Evolutionary conservation across 768 basidiomycete genomes (phyloP).

Genomic region (Amanita jacksonii): DNA sequence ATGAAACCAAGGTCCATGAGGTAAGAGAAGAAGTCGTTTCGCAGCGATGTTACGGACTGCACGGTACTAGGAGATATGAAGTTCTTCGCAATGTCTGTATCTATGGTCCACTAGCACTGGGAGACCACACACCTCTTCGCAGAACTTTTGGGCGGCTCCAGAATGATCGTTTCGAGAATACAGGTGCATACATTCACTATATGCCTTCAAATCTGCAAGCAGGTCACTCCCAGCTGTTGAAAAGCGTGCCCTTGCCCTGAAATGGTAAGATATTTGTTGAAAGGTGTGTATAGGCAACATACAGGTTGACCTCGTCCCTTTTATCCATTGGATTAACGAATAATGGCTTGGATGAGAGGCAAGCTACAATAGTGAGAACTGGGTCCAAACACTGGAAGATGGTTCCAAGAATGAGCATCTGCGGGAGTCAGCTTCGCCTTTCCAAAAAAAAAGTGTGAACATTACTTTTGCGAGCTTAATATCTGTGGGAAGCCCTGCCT

Average conservation of each 20-base stretch:
- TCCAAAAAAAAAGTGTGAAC: conserved; percentile 1
- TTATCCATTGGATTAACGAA: conserved; percentile 78
- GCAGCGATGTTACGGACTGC: conserved; percentile 70
- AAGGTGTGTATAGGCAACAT: conserved; percentile 13
- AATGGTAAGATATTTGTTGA: neutral
- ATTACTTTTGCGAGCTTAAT: conserved; percentile 74
- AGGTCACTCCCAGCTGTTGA: conserved; percentile 70
- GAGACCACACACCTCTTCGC: conserved; percentile 46
- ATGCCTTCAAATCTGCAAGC: conserved; percentile 73
- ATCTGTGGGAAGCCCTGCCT: conserved; percentile 85
- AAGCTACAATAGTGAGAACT: conserved; percentile 71
- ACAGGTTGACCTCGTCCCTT: conserved; percentile 73
- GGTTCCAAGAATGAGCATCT: conserved; percentile 84
- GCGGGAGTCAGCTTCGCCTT: neutral
- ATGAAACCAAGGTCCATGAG: conserved; percentile 67
- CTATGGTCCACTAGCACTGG: neutral
- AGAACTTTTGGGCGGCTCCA: conserved; percentile 44
- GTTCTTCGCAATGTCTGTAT: conserved; percentile 37
- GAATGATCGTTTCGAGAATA: conserved; percentile 41
- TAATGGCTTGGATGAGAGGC: conserved; percentile 80
- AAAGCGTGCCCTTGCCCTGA: conserved; percentile 70
- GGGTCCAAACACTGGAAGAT: conserved; percentile 81
- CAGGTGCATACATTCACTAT: conserved; percentile 48
- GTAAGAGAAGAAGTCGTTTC: conserved; percentile 66
- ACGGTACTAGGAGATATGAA: conserved; percentile 71